Evolutionary conservation across 371 early-diverging fungal genomes (phyloP), one percentile per base, ranked within the genome.

Genomic region (Rhizomucor pusillus): DNA sequence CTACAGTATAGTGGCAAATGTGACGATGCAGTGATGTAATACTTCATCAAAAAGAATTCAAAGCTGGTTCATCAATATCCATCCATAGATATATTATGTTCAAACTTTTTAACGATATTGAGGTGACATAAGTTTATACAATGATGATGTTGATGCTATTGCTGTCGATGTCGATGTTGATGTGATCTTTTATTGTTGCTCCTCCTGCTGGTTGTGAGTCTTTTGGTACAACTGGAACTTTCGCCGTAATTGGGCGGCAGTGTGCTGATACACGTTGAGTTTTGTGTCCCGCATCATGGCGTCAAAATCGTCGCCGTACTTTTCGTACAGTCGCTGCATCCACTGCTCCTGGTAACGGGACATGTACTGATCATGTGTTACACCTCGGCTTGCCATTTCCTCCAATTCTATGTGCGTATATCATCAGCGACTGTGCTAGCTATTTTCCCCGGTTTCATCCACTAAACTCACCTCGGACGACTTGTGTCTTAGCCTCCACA

Each of bases 211-310:
- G 37, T 37, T 37, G 37, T 37, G 37, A 37, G 11, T 41, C 41
- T 41, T 41, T 11, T 56, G 49, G 39, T 70, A 67, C 13, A 63
- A 58, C 46, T 59, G 43, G 47, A 67, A 79, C 67, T 87, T 89
- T 65, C 81, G 84, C 67, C 79, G 81, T 52, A 96, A 65, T 68
- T 95, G 94, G 29, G 79, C 80, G 10, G 69, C 81, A 0, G 93
- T 89, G 43, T 87, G 81, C 71, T 94, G 94, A 68, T 90, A 87
- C 43, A 65, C 60, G 66, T 96, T 96, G 36, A 94, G 71, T 50
- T 88, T 82, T 47, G 79, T 75, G 56, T 96, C 96, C 87, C 93
- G 77, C 54, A 88, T 86, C 95, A 96, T 96, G 50, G 88, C 90
- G 10, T 86, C 79, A 49, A 89, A 93, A 55, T 94, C 86, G 46